These are phyloP conservation scores for Draba incana DNA, from an alignment of 345 rosid genomes.

Conservation along the genomic window DNA sequence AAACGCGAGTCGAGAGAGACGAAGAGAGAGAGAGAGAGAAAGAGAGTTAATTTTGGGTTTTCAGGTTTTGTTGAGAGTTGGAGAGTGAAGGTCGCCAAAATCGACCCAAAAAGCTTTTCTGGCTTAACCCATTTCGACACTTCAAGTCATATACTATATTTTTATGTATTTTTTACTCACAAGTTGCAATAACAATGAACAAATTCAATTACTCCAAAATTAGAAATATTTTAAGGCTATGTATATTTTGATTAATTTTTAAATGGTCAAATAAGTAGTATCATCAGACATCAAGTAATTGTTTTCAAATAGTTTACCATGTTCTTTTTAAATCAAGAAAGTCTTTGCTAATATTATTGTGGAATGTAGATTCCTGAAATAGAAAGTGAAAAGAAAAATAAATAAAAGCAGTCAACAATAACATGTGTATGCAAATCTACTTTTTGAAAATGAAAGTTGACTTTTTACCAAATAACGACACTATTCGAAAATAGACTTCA, in stretches of 20 bases:
- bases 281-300: too few species aligned
- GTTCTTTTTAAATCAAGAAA: not conserved
- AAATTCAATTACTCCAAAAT: not conserved
- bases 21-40: slow-evolving; percentile 15
- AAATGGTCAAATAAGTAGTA: too few species aligned
- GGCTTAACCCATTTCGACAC: slow-evolving; percentile 31
- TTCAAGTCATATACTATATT: not conserved
- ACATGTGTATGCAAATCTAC: slow-evolving; percentile 18
- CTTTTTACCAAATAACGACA: slow-evolving; percentile 21
- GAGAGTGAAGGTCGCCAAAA: slow-evolving; percentile 37
- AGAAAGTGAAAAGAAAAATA: not conserved
- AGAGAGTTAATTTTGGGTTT: slow-evolving; percentile 6
- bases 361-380: not conserved
- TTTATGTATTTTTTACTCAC: not conserved
- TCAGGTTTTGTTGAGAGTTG: slow-evolving; percentile 39
- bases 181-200: not conserved
- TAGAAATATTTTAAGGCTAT: not conserved
- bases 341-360: not conserved
- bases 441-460: slow-evolving; percentile 33
- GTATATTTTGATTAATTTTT: too few species aligned
- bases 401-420: slow-evolving; percentile 5
- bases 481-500: slow-evolving; percentile 1
- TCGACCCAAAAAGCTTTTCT: slow-evolving; percentile 23
- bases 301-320: too few species aligned
- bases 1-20: slow-evolving; percentile 26